These are phyloP conservation scores for Pestalotiopsis fici DNA, from an alignment of 2,329 filamentous ascomycete species.

Conservation along the genomic window DNA sequence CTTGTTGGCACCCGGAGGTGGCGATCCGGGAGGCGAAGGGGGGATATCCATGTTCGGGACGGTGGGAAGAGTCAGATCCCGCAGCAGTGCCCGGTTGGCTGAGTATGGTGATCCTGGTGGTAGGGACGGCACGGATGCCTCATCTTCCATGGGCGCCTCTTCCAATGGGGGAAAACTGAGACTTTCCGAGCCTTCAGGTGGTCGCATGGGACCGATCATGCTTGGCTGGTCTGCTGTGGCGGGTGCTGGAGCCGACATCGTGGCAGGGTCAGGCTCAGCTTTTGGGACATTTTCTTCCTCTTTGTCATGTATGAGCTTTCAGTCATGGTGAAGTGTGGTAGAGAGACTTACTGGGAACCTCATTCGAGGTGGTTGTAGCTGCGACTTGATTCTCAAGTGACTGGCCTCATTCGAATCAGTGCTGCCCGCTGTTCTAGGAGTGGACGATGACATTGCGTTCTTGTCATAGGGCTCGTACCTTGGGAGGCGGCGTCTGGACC, in stretches of 20 bases:
- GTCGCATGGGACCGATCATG: conserved; percentile 31
- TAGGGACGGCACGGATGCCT: conserved; percentile 29
- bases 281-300: conserved; percentile 9
- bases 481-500: conserved; percentile 18
- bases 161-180: conserved; percentile 31
- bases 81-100: conserved; percentile 62
- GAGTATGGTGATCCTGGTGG: conserved; percentile 68
- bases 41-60: conserved; percentile 75
- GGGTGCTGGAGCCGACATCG: conserved; percentile 10
- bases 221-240: conserved; percentile 13
- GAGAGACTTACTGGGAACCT: conserved; percentile 21
- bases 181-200: conserved; percentile 17
- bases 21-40: conserved; percentile 67
- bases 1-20: conserved; percentile 52
- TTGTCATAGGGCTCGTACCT: conserved; percentile 26
- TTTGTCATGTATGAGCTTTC: conserved; percentile 7
- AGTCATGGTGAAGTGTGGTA: background rate
- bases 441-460: conserved; percentile 9
- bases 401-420: conserved; percentile 34
- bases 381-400: conserved; percentile 23
- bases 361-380: conserved; percentile 14
- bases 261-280: conserved; percentile 6
- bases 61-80: conserved; percentile 73
- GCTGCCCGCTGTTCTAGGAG: conserved; percentile 25
- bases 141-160: conserved; percentile 26